These are phyloP conservation scores for Rhypophila decipiens DNA, from an alignment of 495 filamentous ascomycete species.

Conservation along the genomic window DNA sequence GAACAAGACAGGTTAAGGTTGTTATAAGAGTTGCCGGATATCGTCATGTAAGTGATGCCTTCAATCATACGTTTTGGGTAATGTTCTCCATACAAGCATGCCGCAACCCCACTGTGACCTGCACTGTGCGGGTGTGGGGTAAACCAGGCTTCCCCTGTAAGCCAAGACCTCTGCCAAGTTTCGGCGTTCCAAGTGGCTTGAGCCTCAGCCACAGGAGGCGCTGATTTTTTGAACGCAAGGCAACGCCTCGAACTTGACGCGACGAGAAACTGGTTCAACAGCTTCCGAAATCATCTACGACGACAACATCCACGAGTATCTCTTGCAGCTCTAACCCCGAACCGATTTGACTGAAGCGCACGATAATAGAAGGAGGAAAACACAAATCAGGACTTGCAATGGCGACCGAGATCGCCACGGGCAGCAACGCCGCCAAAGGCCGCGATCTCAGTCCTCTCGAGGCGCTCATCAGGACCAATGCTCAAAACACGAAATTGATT, in stretches of 20 bases:
- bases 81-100: neutral
- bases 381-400: conserved; percentile 3
- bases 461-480: conserved; percentile 34
- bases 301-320: too few relatives aligned
- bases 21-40: neutral
- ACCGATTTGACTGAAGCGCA: too few relatives aligned
- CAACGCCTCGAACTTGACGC: conserved; percentile 2
- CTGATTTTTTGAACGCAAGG: conserved; percentile 9
- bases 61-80: conserved; percentile 3
- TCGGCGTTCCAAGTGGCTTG: conserved; percentile 9
- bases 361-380: neutral
- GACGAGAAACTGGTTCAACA: too few relatives aligned
- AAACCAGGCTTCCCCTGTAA: neutral
- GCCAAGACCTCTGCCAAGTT: neutral
- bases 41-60: conserved; percentile 29
- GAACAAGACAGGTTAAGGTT: too few relatives aligned
- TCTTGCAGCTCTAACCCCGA: too few relatives aligned
- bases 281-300: too few relatives aligned
- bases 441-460: conserved; percentile 23
- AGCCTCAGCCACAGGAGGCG: conserved; percentile 20
- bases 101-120: neutral
- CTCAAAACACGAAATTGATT: conserved; percentile 32
- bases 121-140: conserved; percentile 9
- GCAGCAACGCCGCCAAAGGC: conserved; percentile 13
- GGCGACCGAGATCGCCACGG: conserved; percentile 21